Base-by-base conservation (phyloP, 371 early-diverging fungal genomes). In the Rhizopus delemar region DNA sequence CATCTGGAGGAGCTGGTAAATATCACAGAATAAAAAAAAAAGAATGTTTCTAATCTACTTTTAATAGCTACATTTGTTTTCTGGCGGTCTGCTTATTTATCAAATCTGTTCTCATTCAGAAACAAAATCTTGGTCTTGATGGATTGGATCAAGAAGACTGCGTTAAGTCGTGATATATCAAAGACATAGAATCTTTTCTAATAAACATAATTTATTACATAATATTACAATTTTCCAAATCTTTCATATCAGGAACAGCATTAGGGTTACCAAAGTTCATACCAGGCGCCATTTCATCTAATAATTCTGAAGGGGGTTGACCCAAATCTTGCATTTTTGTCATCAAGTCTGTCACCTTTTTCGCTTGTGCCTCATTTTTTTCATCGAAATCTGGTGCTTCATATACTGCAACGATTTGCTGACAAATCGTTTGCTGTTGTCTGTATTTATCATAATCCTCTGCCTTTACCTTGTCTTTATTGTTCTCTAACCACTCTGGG, bases 291-390 rank as follows among this genome's bases (percentile, higher is more conserved):
- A 97, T 74, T 53, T 92, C 89, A 66, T 90, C 88, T 65, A 97
- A 72, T 28, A 97, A 76, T 51, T 87, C 93, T 29, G 89, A 86
- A 7, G 97, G 97, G 16, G 97, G 97, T 63, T 94, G 93, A n/a
- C 97, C 97, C 45, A 85, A 85, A 49, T 93, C 94, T 83, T 97
- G 97, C 93, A 97, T 93, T 87, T 91, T 81, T 75, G 93, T 90
- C 95, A 96, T 93, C 55, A 97, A 80, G 43, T 91, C 90, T 53
- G 86, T 84, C 31, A 95, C 83, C 28, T 79, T 78, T 58, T 89
- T 91, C 51, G 69, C 78, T 38, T 91, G 85, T 33, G 77, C 75
- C 50, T 84, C 85, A 49, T 75, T 77, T 66, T 89, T 87, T 54
- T 82, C 84, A 45, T 85, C 86, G 63, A 81, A 87, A 28, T 79